A percentile compares a stretch with the other conserved stretches of the same genome.
Evolutionary conservation across 2,329 filamentous ascomycete species (phyloP).

Genomic region (Nigrospora sphaerica): DNA sequence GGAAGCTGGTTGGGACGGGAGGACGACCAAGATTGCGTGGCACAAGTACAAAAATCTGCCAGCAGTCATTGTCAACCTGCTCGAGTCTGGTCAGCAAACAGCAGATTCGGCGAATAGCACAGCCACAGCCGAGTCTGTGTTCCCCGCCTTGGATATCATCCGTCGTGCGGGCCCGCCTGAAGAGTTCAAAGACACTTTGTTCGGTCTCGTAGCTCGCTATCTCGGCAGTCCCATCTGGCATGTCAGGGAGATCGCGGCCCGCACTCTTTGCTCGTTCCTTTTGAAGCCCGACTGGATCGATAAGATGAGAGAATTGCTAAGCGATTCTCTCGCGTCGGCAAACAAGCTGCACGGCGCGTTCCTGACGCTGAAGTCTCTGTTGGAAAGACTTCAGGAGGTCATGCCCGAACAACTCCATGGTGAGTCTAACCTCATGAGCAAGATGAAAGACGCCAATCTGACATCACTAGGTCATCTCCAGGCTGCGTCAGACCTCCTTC

Average conservation of each 20-base stretch:
- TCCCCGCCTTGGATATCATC: slow-evolving; percentile 76
- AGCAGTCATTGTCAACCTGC: slow-evolving; percentile 54
- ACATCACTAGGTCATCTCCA: slow-evolving; percentile 6
- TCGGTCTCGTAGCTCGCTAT: slow-evolving; percentile 52
- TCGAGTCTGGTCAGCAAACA: slow-evolving; percentile 44
- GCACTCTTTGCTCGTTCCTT: slow-evolving; percentile 60
- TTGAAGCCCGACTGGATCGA: slow-evolving; percentile 42
- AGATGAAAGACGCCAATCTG: background rate
- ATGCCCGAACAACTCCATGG: slow-evolving; percentile 33
- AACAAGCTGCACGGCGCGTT: slow-evolving; percentile 55
- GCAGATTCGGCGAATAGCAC: slow-evolving; percentile 20
- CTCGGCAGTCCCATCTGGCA: slow-evolving; percentile 70
- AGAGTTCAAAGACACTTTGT: slow-evolving; percentile 45
- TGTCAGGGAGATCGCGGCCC: slow-evolving; percentile 71
- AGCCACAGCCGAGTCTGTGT: slow-evolving; percentile 61
- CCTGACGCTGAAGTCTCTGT: slow-evolving; percentile 46
- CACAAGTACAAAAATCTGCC: slow-evolving; percentile 61
- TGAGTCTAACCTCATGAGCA: slow-evolving; percentile 19
- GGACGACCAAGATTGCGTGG: slow-evolving; percentile 60
- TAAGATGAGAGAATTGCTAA: slow-evolving; percentile 29
- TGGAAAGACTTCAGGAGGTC: slow-evolving; percentile 46
- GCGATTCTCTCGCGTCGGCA: slow-evolving; percentile 21
- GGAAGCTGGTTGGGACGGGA: slow-evolving; percentile 57
- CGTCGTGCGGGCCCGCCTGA: slow-evolving; percentile 63
- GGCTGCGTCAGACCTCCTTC: slow-evolving; percentile 11